Evolutionary conservation across 2,329 filamentous ascomycete genomes (phyloP).

Genomic region (Thielaviopsis euricoi): DNA sequence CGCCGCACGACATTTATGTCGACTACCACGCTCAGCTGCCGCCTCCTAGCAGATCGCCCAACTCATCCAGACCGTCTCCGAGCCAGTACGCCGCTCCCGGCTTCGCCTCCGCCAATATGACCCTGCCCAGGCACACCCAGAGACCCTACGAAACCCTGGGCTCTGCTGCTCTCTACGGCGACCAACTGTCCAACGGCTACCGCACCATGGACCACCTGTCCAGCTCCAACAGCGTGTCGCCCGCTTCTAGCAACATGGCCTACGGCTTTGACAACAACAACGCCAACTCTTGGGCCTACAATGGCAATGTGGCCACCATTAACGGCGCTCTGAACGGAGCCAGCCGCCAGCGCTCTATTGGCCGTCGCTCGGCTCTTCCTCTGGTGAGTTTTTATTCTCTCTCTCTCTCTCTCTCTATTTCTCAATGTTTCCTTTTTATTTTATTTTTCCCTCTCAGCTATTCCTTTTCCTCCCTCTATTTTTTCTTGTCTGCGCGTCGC

Average conservation of each 20-base stretch:
- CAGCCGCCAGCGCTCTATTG: slow-evolving; percentile 37
- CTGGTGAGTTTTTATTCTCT: slow-evolving; percentile 39
- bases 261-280: slow-evolving; percentile 53
- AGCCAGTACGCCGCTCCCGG: slow-evolving; percentile 33
- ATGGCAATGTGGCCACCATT: slow-evolving; percentile 45
- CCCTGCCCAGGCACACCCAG: slow-evolving; percentile 38
- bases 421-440: too few species aligned
- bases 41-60: slow-evolving; percentile 46
- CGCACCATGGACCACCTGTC: slow-evolving; percentile 40
- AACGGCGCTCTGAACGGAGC: slow-evolving; percentile 50
- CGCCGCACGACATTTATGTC: slow-evolving; percentile 53
- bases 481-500: too few species aligned
- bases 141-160: slow-evolving; percentile 60
- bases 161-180: slow-evolving; percentile 48
- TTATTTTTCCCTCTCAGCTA: slow-evolving; percentile 12
- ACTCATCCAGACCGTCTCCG: slow-evolving; percentile 46
- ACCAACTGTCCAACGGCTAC: slow-evolving; percentile 45
- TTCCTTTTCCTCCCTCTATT: slow-evolving; percentile 6
- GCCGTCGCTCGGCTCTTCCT: slow-evolving; percentile 48
- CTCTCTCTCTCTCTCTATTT: neutral
- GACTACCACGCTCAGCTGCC: slow-evolving; percentile 35
- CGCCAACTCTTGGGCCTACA: slow-evolving; percentile 52
- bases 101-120: slow-evolving; percentile 21
- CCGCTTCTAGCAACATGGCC: slow-evolving; percentile 21
- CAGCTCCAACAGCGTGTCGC: slow-evolving; percentile 16